Base-by-base conservation (phyloP, 352 stramenopile genomes). In the Lagenidium sp. region DNA sequence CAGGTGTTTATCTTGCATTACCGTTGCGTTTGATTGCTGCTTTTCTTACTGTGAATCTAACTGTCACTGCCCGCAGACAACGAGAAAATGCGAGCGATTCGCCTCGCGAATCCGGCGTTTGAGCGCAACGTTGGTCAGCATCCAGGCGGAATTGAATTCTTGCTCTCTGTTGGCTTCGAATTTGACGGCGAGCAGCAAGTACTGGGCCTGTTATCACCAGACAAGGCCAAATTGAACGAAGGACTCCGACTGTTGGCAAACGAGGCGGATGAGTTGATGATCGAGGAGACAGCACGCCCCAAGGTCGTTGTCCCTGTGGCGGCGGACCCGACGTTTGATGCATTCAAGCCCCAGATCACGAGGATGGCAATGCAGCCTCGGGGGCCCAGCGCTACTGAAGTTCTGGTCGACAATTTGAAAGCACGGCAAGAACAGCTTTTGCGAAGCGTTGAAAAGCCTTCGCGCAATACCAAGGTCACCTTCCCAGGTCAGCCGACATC, bases 311-410 rank as follows among this genome's bases (percentile, higher is more conserved):
- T 59, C 25, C 60, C 71, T 35, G 47, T 57, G 16, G 39, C 55
- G 34, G 34, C 41, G 24, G 60, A 85, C 24, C 43, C 60, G 5
- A 49, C 49, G 12, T 94, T 94, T 37, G 74, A 93, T 47, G 73
- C 85, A 12, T 94, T 77, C 63, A 85, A 89, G 53, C 47, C 82
- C 1, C 72, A 89, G 39, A 94, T 94, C 53, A 91, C 76, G 7
- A 73, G 82, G 16, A 21, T 65, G 32, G 39, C 90, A 67, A 84
- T 83, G 44, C 82, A 94, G 51, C 82, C 82, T 19, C 68, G 82
- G 28, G 82, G 82, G 1, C 63, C 75, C 3, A 91, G 82, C 44
- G 68, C 67, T 10, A 94, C 79, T 3, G 75, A 92, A 60, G 69
- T 85, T 16, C 68, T 83, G 13, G 66, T 94, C 6, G 78, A 78